Conservation (phyloP, 164 flowering plant genomes). For the Chloranthus sessilifolius region DNA sequence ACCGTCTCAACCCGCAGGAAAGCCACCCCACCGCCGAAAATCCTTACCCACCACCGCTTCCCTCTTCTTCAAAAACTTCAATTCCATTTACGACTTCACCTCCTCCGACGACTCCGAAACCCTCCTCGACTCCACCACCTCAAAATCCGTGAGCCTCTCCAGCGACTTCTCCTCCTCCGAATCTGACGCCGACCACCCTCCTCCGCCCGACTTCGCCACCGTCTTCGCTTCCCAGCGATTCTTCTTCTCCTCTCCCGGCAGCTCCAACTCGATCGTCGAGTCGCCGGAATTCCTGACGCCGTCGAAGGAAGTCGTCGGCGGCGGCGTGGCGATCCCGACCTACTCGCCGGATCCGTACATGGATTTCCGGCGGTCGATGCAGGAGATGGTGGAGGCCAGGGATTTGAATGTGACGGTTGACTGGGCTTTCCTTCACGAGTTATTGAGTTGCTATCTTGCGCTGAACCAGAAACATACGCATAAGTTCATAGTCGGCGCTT, state of each 20-base stretch:
- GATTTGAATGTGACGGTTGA: slow-evolving; percentile 22
- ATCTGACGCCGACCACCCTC: no score
- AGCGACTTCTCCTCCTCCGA: slow-evolving; percentile 13
- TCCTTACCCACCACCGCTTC: slow-evolving; percentile 17
- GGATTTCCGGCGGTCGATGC: slow-evolving; percentile 88
- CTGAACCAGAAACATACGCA: slow-evolving; percentile 58
- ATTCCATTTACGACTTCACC: slow-evolving; percentile 35
- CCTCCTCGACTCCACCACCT: slow-evolving; percentile 13
- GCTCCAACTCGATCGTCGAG: slow-evolving; percentile 67
- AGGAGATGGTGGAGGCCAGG: slow-evolving; percentile 84
- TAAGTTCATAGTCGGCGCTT: slow-evolving; percentile 63
- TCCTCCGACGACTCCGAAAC: slow-evolving; percentile 7
- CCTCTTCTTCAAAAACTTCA: slow-evolving; percentile 35
- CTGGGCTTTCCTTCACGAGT: slow-evolving; percentile 62
- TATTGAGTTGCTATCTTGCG: slow-evolving; percentile 54
- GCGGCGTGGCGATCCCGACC: slow-evolving; percentile 45
- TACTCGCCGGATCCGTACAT: slow-evolving; percentile 48
- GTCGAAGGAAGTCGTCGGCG: slow-evolving; percentile 11
- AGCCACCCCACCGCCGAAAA: not conserved
- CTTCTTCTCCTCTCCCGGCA: slow-evolving; percentile 85
- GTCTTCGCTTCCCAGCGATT: slow-evolving; percentile 67
- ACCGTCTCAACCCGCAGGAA: not conserved
- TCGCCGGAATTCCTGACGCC: slow-evolving; percentile 9
- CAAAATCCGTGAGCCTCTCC: slow-evolving; percentile 14
- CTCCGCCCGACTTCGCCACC: slow-evolving; percentile 48